Evolutionary conservation across 73 alveolate genomes (phyloP).

Genomic region (Paraurostyla sp.): DNA sequence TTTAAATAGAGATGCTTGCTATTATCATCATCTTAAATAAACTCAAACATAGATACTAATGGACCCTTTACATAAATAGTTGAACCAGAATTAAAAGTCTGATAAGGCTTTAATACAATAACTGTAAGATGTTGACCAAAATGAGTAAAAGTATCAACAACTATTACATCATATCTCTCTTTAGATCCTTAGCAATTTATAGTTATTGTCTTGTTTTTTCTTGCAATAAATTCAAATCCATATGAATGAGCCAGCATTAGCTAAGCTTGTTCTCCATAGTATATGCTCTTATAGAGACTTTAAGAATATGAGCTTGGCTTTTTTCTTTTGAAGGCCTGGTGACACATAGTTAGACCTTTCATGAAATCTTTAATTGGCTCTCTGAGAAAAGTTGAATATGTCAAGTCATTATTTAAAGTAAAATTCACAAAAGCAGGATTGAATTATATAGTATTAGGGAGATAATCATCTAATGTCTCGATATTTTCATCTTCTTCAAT

Average conservation of each 20-base stretch:
- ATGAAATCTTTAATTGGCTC: constrained; percentile 12
- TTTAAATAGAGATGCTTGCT: constrained; percentile 12
- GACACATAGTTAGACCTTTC: constrained; percentile 25
- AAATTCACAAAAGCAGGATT: constrained; percentile 13
- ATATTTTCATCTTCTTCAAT: no score
- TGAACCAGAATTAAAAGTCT: background rate
- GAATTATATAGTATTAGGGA: background rate
- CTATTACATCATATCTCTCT: constrained; percentile 38
- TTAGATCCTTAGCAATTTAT: background rate
- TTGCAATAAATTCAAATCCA: constrained; percentile 13
- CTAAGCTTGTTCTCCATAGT: background rate
- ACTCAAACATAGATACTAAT: constrained; percentile 42
- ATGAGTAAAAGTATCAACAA: background rate
- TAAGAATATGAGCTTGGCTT: constrained; percentile 19
- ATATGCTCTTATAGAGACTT: background rate
- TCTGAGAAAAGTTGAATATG: background rate
- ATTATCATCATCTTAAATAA: background rate
- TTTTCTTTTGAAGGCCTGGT: constrained; percentile 18
- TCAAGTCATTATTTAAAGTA: background rate
- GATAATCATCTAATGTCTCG: no score
- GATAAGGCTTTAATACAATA: constrained; percentile 22
- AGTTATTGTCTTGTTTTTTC: background rate
- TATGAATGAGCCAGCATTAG: constrained; percentile 36
- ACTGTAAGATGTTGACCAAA: background rate
- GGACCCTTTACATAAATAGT: constrained; percentile 56